Evolutionary conservation across 2,329 filamentous ascomycete genomes (phyloP), one percentile per base, ranked within the genome.

Genomic region (Coniochaeta prunicola): DNA sequence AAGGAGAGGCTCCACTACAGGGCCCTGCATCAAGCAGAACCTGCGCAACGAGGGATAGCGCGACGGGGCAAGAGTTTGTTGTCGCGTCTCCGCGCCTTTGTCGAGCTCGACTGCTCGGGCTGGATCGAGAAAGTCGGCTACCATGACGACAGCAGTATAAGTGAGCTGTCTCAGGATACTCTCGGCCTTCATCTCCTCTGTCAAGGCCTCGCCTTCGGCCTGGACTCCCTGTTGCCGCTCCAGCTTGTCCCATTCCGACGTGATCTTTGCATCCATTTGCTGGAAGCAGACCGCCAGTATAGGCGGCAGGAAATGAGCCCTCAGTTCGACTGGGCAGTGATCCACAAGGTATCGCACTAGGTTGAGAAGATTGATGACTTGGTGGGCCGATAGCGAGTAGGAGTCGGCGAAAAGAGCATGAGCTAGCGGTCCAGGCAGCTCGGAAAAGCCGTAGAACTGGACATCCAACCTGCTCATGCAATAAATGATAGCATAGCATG

Each of bases 161-260:
- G 93, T 97, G 56, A 97, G 81, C 70, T 97, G 92, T 21, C 94
- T 86, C 53, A 99, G 77, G 31, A 99, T 96, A 68, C 93, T 97
- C 72, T 99, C 94, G 7, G 91, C 88, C 74, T 97, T 96, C 94
- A 99, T 99, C 75, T 99, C 94, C 65, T 97, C 92, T 1, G 90
- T 90, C 57, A 99, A 76, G 60, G 90, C 90, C 58, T 92, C 91
- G 21, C 87, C 87, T 3, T 87, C 87, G 1, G 87, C 82, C 45
- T 83, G 81, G 13, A 85, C 76, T 21, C 76, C 77, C 64, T 89
- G 82, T 62, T 84, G 77, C 62, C 81, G 76, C 68, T 87, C 84
- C 59, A 97, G 85, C 64, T 85, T 84, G 61, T 88, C 84, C 94
- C 94, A 99, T 70, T 97, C 93, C 0, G 83, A 80, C 34, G 85